Conservation (phyloP, 1,139 yeast species). For the Zygosaccharomyces sapae region DNA sequence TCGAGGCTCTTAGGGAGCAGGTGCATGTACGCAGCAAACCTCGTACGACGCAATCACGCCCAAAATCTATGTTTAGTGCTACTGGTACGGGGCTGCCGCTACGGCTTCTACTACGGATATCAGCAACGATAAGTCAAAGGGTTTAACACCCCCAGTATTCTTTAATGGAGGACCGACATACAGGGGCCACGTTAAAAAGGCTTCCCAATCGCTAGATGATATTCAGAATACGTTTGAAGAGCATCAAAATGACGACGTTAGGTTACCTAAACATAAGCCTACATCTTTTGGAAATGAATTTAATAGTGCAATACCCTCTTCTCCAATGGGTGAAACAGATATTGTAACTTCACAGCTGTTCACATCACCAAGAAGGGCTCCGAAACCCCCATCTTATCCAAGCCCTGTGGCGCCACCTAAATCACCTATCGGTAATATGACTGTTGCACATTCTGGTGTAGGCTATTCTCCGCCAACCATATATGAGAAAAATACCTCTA, state of each 20-base stretch:
- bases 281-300: slow-evolving; percentile 19
- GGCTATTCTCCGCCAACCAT: slow-evolving; percentile 27
- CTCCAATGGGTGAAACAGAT: slow-evolving; percentile 10
- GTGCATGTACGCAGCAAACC: background rate
- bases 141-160: slow-evolving; percentile 35
- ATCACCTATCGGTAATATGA: slow-evolving; percentile 26
- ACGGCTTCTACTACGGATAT: background rate
- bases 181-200: slow-evolving; percentile 43
- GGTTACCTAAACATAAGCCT: slow-evolving; percentile 15
- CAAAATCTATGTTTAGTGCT: slow-evolving; percentile 5
- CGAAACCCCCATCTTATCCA: slow-evolving; percentile 51
- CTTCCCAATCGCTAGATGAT: slow-evolving; percentile 54
- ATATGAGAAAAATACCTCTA: slow-evolving; percentile 18
- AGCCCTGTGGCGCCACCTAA: slow-evolving; percentile 43
- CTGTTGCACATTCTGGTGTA: slow-evolving; percentile 11
- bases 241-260: background rate
- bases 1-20: slow-evolving; percentile 55
- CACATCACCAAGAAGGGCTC: slow-evolving; percentile 61
- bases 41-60: background rate
- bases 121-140: slow-evolving; percentile 9
- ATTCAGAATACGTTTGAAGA: slow-evolving; percentile 15
- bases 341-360: slow-evolving; percentile 28
- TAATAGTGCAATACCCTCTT: slow-evolving; percentile 23
- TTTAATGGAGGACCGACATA: slow-evolving; percentile 21
- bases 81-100: background rate